A percentile compares a stretch with the other conserved stretches of the same genome.
Evolutionary conservation across 371 early-diverging fungal species (phyloP).

Genomic region (Enterocytospora artemiae): DNA sequence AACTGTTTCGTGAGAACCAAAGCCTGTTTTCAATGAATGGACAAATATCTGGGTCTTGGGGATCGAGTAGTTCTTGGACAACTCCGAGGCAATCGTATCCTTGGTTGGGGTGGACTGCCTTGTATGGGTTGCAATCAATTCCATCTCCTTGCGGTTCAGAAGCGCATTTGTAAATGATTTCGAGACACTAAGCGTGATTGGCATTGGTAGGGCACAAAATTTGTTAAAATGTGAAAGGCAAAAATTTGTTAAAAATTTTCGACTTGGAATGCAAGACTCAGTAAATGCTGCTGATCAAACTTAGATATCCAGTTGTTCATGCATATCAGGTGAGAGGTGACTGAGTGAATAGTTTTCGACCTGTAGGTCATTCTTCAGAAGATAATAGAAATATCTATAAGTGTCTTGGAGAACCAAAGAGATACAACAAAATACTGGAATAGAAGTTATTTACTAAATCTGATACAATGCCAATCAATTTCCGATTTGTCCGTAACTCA

Average conservation of each 20-base stretch:
- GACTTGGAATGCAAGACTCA: too few relatives aligned
- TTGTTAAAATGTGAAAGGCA: conserved; percentile 45
- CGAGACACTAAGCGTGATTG: conserved; percentile 35
- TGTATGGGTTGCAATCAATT: conserved; percentile 46
- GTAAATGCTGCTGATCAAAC: too few relatives aligned
- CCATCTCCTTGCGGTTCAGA: conserved; percentile 51
- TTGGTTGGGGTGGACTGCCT: conserved; percentile 41
- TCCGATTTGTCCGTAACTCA: not conserved
- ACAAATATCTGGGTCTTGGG: conserved; percentile 44
- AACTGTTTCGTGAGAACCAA: conserved; percentile 47
- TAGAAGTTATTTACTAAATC: not conserved
- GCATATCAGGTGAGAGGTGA: too few relatives aligned
- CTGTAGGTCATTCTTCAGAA: not conserved
- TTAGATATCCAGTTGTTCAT: too few relatives aligned
- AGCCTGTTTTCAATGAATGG: conserved; percentile 38
- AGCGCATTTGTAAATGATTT: conserved; percentile 46
- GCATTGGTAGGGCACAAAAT: conserved; percentile 44
- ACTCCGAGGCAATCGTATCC: conserved; percentile 39
- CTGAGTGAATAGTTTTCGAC: too few relatives aligned
- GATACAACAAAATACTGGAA: not conserved
- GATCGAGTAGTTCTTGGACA: conserved; percentile 37
- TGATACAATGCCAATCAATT: not conserved
- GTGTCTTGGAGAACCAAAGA: not conserved
- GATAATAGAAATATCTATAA: not conserved
- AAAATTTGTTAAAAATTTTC: too few relatives aligned